Percentiles rank a stretch among this genome's conserved stretches.
Evolutionary conservation across 306 rosid genomes (phyloP).

Genomic region (Echinosophora koreensis): DNA sequence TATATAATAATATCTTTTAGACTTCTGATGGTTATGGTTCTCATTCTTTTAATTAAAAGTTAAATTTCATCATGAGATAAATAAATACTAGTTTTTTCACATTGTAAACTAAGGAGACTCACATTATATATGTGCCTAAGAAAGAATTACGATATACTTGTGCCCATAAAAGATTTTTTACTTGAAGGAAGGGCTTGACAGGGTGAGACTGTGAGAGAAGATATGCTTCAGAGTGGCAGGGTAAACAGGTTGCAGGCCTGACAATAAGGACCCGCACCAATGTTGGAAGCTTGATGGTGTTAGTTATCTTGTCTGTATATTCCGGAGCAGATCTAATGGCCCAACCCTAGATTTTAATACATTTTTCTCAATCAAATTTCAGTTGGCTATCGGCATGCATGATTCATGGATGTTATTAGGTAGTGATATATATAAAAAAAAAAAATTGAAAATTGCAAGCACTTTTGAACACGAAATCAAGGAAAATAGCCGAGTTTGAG

Average conservation of each 20-base stretch:
- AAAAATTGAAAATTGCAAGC: too few species aligned
- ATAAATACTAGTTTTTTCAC: background rate
- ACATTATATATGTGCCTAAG: too few species aligned
- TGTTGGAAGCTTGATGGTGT: constrained; percentile 40
- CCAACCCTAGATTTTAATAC: constrained; percentile 41
- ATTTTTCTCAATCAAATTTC: constrained; percentile 9
- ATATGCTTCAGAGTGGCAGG: constrained; percentile 32
- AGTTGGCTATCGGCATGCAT: constrained; percentile 29
- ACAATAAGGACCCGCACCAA: constrained; percentile 53
- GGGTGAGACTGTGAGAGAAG: constrained; percentile 1
- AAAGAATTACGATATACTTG: too few species aligned
- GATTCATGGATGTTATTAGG: constrained; percentile 7
- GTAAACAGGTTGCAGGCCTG: constrained; percentile 48
- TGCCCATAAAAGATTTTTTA: too few species aligned
- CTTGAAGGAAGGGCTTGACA: background rate
- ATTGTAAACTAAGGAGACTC: background rate
- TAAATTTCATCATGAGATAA: too few species aligned
- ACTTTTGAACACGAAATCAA: too few species aligned
- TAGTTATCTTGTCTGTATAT: constrained; percentile 45
- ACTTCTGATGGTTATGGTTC: too few species aligned
- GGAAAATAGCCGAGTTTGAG: too few species aligned
- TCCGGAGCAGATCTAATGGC: constrained; percentile 44
- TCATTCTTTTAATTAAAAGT: too few species aligned
- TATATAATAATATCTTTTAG: too few species aligned
- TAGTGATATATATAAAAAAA: too few species aligned